Evolutionary conservation across 2,329 filamentous ascomycete species (phyloP).

Genomic region (Orbilia oligospora): DNA sequence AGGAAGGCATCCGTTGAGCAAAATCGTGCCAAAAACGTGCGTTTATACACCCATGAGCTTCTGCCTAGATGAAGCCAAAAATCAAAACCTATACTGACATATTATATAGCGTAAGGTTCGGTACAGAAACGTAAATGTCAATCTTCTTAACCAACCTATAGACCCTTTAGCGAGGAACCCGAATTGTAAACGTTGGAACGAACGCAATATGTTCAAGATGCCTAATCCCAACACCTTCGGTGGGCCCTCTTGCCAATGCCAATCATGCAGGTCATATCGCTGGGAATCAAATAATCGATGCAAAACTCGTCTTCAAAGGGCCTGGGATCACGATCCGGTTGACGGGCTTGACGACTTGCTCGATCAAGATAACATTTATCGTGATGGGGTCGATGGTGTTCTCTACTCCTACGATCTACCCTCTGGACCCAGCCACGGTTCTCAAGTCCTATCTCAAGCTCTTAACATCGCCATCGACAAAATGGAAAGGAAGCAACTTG

Average conservation of each 20-base stretch:
- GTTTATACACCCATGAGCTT: slow-evolving; percentile 30
- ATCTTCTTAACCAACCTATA: slow-evolving; percentile 62
- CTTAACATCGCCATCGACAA: slow-evolving; percentile 63
- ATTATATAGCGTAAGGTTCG: slow-evolving; percentile 63
- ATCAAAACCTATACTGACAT: not conserved
- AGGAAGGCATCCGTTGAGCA: slow-evolving; percentile 63
- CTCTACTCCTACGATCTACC: slow-evolving; percentile 63
- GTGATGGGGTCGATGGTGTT: slow-evolving; percentile 62
- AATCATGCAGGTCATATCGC: slow-evolving; percentile 49
- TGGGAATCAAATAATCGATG: slow-evolving; percentile 49
- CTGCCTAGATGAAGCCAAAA: not conserved
- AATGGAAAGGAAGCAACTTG: slow-evolving; percentile 64
- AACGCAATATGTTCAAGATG: slow-evolving; percentile 63
- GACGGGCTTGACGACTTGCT: slow-evolving; percentile 60
- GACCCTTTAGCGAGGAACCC: slow-evolving; percentile 10
- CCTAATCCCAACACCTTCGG: slow-evolving; percentile 46
- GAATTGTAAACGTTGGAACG: slow-evolving; percentile 61
- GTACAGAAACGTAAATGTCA: slow-evolving; percentile 63
- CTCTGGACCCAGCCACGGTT: slow-evolving; percentile 61
- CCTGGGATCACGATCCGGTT: slow-evolving; percentile 41
- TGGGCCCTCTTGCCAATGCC: slow-evolving; percentile 60
- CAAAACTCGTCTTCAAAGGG: slow-evolving; percentile 51
- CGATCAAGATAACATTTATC: slow-evolving; percentile 60
- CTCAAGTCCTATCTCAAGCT: slow-evolving; percentile 62
- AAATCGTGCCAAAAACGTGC: slow-evolving; percentile 63